Evolutionary conservation across 1,284 basidiomycete species (phyloP).

Genomic region (Xanthoconium separans): DNA sequence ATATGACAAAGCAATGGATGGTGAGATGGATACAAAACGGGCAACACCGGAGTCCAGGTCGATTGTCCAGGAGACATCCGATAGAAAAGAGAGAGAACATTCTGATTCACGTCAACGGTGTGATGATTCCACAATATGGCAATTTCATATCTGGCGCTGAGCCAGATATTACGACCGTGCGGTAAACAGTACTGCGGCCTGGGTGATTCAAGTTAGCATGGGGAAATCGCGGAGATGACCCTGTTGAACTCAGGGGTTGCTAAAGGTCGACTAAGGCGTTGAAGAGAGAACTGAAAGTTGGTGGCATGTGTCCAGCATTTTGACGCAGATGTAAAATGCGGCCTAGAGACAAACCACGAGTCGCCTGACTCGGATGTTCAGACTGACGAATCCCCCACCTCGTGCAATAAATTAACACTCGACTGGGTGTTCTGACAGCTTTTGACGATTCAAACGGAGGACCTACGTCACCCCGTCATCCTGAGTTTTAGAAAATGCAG

Average conservation of each 20-base stretch:
- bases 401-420: background rate
- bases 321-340: background rate
- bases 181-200: no score
- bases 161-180: no score
- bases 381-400: constrained; percentile 3
- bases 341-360: constrained; percentile 9
- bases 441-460: constrained; percentile 11
- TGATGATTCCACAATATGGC: background rate
- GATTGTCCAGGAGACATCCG: background rate
- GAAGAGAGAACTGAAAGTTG: background rate
- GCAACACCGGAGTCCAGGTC: background rate
- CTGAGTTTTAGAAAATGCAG: constrained; percentile 8
- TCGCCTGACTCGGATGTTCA: constrained; percentile 11
- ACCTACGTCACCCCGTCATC: constrained; percentile 28
- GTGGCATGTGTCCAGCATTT: background rate
- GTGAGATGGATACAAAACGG: background rate
- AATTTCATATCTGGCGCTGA: no score
- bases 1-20: constrained; percentile 1
- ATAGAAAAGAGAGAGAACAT: background rate
- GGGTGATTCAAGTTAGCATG: background rate
- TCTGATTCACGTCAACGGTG: background rate
- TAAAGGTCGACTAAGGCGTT: background rate
- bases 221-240: constrained; percentile 13
- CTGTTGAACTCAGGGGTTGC: background rate
- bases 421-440: background rate